These are phyloP conservation scores for Candida mesenterica DNA, from an alignment of 1,139 yeast genomes.

Conservation along the genomic window DNA sequence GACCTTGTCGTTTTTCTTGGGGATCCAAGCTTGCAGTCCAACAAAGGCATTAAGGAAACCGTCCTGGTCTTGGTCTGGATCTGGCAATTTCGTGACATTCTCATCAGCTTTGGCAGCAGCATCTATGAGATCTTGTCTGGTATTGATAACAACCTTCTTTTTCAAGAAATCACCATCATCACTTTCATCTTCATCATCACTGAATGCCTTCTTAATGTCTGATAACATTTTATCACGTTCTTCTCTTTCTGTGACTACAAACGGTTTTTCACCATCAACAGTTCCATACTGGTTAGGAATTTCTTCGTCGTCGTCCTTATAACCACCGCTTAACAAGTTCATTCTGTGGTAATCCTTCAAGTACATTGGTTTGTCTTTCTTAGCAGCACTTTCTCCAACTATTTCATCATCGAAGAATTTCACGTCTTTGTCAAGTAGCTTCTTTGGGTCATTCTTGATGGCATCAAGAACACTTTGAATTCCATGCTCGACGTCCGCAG, in stretches of 20 bases:
- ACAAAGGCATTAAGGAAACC: conserved; percentile 73
- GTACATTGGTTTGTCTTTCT: conserved; percentile 73
- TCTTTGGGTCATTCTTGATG: conserved; percentile 61
- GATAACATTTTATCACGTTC: conserved; percentile 68
- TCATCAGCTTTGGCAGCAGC: conserved; percentile 16
- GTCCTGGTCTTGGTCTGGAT: conserved; percentile 63
- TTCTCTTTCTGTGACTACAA: conserved; percentile 70
- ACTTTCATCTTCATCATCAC: conserved; percentile 44
- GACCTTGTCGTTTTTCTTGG: conserved; percentile 54
- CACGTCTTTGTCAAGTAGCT: conserved; percentile 62
- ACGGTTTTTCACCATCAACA: conserved; percentile 61
- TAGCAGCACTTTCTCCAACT: conserved; percentile 19
- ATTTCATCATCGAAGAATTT: conserved; percentile 72
- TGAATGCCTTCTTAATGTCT: conserved; percentile 71
- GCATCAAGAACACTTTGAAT: conserved; percentile 71
- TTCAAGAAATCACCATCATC: conserved; percentile 48
- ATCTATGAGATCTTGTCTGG: conserved; percentile 10
- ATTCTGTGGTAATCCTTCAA: conserved; percentile 91
- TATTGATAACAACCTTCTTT: conserved; percentile 44
- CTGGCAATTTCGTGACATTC: conserved; percentile 48
- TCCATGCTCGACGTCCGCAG: conserved; percentile 82
- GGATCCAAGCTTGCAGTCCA: conserved; percentile 85
- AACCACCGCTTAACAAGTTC: conserved; percentile 65
- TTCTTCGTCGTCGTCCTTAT: conserved; percentile 48
- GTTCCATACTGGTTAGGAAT: conserved; percentile 34